These are phyloP conservation scores for Gliomastix tumulicola DNA, from an alignment of 2,329 filamentous ascomycete genomes.

Conservation along the genomic window DNA sequence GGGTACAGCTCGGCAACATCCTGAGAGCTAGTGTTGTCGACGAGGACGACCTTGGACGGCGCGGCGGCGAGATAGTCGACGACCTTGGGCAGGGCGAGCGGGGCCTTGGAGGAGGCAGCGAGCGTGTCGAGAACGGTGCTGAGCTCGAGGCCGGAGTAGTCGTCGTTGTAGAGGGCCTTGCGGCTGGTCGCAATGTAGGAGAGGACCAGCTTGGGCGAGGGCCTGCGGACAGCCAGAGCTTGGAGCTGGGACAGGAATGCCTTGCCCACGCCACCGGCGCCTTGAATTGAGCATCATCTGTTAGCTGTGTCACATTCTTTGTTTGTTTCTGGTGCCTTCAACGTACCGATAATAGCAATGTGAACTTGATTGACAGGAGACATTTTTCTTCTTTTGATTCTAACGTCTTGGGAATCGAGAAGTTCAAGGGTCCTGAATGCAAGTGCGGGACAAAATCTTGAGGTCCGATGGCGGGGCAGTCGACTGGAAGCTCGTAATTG, in stretches of 20 bases:
- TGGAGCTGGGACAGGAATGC: constrained; percentile 81
- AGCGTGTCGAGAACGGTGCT: constrained; percentile 56
- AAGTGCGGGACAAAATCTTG: constrained; percentile 11
- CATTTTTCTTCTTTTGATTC: constrained; percentile 31
- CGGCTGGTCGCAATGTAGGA: constrained; percentile 82
- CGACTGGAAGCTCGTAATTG: too few species aligned
- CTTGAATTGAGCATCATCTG: constrained; percentile 33
- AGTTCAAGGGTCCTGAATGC: too few species aligned
- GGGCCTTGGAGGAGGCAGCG: constrained; percentile 53
- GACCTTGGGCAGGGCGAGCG: constrained; percentile 63
- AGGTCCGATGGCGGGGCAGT: constrained; percentile 24
- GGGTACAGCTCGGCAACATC: constrained; percentile 81
- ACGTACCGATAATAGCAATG: constrained; percentile 45
- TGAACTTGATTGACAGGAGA: constrained; percentile 37
- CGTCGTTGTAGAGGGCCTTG: constrained; percentile 68
- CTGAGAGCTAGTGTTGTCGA: constrained; percentile 94
- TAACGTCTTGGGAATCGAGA: too few species aligned
- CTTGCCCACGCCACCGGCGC: constrained; percentile 88
- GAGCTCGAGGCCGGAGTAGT: constrained; percentile 63
- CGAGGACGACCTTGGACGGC: constrained; percentile 71
- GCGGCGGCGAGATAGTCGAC: constrained; percentile 72
- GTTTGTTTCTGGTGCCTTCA: neutral
- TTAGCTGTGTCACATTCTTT: too few species aligned
- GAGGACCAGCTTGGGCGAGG: constrained; percentile 65
- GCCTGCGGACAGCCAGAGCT: constrained; percentile 56